Percentiles rank a stretch among this genome's conserved stretches.
Evolutionary conservation across 164 flowering plant genomes (phyloP).

Genomic region (Stephania japonica): DNA sequence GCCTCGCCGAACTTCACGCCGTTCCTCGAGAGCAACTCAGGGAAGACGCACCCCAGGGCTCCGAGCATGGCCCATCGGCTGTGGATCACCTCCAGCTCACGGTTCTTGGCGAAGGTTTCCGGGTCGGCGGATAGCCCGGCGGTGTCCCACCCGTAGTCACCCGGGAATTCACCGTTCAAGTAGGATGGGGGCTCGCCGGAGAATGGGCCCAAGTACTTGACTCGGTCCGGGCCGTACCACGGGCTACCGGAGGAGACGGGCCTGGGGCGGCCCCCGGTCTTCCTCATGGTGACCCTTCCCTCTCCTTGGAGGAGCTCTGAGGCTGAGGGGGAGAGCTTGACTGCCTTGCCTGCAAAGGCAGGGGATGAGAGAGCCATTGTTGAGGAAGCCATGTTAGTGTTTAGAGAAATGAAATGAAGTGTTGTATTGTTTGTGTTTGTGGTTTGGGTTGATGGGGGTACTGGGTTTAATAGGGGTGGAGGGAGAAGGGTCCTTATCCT

Average conservation of each 20-base stretch:
- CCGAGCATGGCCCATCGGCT: slow-evolving; percentile 41
- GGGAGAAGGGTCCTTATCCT: not conserved
- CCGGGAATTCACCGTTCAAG: slow-evolving; percentile 41
- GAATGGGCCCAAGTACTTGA: slow-evolving; percentile 39
- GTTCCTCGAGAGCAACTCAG: slow-evolving; percentile 30
- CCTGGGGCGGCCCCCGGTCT: slow-evolving; percentile 17
- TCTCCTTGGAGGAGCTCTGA: slow-evolving; percentile 15
- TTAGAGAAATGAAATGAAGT: not conserved
- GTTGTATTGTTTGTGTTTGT: not conserved
- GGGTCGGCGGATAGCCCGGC: slow-evolving; percentile 43
- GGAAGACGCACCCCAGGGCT: slow-evolving; percentile 36
- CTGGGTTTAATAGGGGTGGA: not conserved
- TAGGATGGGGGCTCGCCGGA: slow-evolving; percentile 38
- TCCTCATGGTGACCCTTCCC: slow-evolving; percentile 33
- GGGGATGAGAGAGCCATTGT: slow-evolving; percentile 34
- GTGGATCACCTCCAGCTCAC: slow-evolving; percentile 39
- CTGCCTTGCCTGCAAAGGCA: slow-evolving; percentile 29
- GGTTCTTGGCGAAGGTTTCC: slow-evolving; percentile 38
- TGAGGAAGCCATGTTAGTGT: not conserved
- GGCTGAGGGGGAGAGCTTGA: slow-evolving; percentile 21
- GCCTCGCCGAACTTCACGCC: slow-evolving; percentile 38
- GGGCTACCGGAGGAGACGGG: slow-evolving; percentile 23
- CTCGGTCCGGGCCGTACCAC: slow-evolving; percentile 36
- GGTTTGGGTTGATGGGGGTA: not conserved
- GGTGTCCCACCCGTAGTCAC: slow-evolving; percentile 47